Evolutionary conservation across 208 protist species (phyloP).

Genomic region (Naegleria gruberi): DNA sequence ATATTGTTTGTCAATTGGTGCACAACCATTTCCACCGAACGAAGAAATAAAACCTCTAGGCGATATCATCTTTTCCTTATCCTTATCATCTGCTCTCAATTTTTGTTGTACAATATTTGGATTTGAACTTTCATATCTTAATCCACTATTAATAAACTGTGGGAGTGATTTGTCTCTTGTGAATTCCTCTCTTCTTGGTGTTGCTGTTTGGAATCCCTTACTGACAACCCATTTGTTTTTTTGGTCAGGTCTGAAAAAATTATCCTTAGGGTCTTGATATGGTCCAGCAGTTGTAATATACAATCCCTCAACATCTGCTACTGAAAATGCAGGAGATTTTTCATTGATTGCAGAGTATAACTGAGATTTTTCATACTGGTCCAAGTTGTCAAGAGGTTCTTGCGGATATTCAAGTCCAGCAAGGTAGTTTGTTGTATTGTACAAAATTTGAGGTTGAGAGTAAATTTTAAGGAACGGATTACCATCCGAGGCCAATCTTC

Average conservation of each 20-base stretch:
- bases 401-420: background rate
- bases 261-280: background rate
- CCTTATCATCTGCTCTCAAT: background rate
- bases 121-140: background rate
- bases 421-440: background rate
- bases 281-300: background rate
- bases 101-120: background rate
- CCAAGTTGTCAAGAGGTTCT: background rate
- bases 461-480: background rate
- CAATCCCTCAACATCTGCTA: background rate
- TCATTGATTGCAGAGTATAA: background rate
- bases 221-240: background rate
- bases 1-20: background rate
- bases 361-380: background rate
- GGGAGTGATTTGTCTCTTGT: background rate
- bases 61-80: background rate
- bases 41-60: background rate
- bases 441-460: background rate
- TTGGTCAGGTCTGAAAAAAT: background rate
- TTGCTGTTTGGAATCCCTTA: background rate
- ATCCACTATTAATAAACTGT: background rate
- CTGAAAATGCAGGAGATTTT: background rate
- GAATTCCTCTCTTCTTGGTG: background rate
- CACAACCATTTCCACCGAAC: background rate
- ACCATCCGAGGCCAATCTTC: background rate